Conservation (phyloP, 2,329 filamentous ascomycete species). For the Talaromyces sp. region DNA sequence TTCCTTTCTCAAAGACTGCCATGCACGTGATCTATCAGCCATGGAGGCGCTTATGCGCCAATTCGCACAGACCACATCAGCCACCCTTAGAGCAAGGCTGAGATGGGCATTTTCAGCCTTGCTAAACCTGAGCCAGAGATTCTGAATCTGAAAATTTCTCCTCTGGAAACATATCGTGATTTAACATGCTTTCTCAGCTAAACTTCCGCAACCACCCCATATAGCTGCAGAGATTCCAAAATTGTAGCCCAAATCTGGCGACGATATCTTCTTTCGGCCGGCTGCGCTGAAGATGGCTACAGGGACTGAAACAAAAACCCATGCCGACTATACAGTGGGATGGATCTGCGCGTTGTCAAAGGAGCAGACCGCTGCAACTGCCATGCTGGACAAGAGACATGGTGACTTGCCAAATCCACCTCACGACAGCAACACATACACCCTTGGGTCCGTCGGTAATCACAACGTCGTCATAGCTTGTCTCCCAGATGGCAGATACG, state of each 20-base stretch:
- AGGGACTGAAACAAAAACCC: not conserved
- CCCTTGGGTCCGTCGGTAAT: slow-evolving; percentile 20
- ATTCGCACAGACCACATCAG: too few species aligned
- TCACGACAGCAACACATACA: slow-evolving; percentile 24
- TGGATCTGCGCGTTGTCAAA: slow-evolving; percentile 41
- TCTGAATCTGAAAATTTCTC: too few species aligned
- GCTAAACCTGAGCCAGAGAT: too few species aligned
- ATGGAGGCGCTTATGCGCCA: too few species aligned
- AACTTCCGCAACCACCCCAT: too few species aligned
- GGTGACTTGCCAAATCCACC: slow-evolving; percentile 22
- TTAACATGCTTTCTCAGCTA: too few species aligned
- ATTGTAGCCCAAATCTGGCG: slow-evolving; percentile 61
- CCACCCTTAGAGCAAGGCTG: too few species aligned
- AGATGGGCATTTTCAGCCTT: too few species aligned
- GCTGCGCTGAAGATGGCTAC: slow-evolving; percentile 27
- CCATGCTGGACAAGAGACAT: slow-evolving; percentile 36
- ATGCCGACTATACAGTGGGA: slow-evolving; percentile 37
- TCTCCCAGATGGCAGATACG: not conserved
- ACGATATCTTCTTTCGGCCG: slow-evolving; percentile 44
- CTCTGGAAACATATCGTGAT: too few species aligned
- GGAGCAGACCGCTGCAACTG: slow-evolving; percentile 43
- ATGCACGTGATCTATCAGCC: too few species aligned
- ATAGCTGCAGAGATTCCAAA: too few species aligned
- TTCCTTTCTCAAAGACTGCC: too few species aligned
- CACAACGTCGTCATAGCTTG: slow-evolving; percentile 24